Percentiles rank a stretch among this genome's conserved stretches.
phyloP scores from a whole-genome alignment of 768 basidiomycete genomes.

The Hebeloma cylindrosporum region DNA sequence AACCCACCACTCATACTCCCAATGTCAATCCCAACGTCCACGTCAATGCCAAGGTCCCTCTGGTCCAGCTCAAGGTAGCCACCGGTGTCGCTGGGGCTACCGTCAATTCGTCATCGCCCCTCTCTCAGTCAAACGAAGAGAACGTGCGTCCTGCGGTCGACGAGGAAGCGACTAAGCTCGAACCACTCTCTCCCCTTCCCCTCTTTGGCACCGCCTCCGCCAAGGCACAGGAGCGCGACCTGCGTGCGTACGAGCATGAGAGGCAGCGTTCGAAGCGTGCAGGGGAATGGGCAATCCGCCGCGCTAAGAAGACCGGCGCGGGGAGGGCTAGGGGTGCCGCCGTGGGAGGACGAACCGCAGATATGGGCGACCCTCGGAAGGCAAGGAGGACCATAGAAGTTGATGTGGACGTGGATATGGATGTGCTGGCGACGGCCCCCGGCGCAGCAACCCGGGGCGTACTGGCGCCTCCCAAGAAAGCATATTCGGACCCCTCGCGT shows the following conservation, averaged over 20 bases:
- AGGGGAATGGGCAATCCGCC: conserved; percentile 37
- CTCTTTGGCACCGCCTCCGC: not conserved
- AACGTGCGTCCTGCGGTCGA: conserved; percentile 5
- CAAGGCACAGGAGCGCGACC: conserved; percentile 27
- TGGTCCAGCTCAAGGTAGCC: not conserved
- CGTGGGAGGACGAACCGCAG: conserved; percentile 2
- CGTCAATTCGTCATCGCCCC: not conserved
- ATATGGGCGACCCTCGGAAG: conserved; percentile 1
- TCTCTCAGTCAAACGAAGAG: conserved; percentile 9
- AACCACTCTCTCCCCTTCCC: conserved; percentile 11
- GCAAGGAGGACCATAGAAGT: conserved; percentile 6
- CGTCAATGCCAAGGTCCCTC: not conserved
- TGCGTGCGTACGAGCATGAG: conserved; percentile 50
- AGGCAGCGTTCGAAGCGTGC: conserved; percentile 47
- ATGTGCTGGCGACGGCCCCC: conserved; percentile 3
- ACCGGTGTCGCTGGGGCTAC: not conserved
- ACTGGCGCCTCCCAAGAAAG: too few species aligned
- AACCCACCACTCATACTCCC: not conserved
- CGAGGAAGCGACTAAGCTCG: conserved; percentile 2
- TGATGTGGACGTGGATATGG: conserved; percentile 16
- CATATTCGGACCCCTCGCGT: too few species aligned
- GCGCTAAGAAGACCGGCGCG: conserved; percentile 32
- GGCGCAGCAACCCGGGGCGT: not conserved
- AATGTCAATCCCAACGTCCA: not conserved
- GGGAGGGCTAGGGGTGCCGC: not conserved